A percentile compares a stretch with the other conserved stretches of the same genome.
Conservation (phyloP, 176 grass and related monocot genomes). For the Secale cereale region DNA sequence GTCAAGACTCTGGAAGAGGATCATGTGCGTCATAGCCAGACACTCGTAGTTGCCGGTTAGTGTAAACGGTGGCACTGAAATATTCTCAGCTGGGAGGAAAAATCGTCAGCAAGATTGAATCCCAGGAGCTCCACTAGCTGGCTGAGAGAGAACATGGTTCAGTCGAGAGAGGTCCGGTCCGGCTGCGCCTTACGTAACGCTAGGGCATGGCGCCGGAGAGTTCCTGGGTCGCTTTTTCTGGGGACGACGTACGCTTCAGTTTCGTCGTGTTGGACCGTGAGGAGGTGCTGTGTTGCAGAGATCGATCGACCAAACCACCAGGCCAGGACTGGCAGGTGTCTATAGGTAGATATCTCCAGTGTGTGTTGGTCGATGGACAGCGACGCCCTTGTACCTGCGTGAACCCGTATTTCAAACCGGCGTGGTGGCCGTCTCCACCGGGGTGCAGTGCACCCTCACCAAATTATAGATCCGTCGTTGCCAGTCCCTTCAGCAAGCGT, state of each 20-base stretch:
- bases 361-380: neutral
- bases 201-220: neutral
- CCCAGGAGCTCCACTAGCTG: too few relatives aligned
- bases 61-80: too few relatives aligned
- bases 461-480: neutral
- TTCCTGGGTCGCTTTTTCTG: neutral
- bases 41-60: too few relatives aligned
- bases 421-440: neutral
- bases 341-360: neutral
- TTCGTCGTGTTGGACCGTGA: constrained; percentile 3
- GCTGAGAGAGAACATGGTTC: too few relatives aligned
- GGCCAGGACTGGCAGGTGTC: neutral
- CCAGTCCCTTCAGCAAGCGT: neutral
- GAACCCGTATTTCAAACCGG: constrained; percentile 18
- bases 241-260: neutral
- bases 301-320: neutral
- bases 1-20: too few relatives aligned
- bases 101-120: too few relatives aligned
- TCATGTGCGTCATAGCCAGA: too few relatives aligned
- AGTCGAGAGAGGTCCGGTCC: too few relatives aligned
- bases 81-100: too few relatives aligned
- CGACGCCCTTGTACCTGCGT: neutral
- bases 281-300: neutral
- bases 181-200: neutral
- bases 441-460: constrained; percentile 8